Evolutionary conservation across 768 basidiomycete species (phyloP), one percentile per base, ranked within the genome.

Genomic region (Collybia mongolica): DNA sequence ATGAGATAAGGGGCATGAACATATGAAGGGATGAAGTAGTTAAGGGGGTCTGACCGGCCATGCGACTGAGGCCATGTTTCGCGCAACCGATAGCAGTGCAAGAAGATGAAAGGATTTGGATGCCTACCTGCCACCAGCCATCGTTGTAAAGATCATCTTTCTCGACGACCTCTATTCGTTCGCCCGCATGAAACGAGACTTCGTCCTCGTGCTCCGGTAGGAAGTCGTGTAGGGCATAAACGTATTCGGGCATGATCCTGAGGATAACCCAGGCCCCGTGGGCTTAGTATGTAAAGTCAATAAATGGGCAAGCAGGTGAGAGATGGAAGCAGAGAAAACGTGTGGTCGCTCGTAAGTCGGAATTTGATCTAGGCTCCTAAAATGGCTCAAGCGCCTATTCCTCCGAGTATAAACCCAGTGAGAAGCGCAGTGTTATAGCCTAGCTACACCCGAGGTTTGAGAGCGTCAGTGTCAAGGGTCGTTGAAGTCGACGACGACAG

Each of bases 131-230:
- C 93, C 93, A 98, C 97, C 97, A 98, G 15, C 96, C 97, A 67
- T 99, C 97, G 17, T 82, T 82, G 64, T 90, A 98, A 50, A 82
- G 69, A 56, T 98, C 97, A 63, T 98, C 97, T 70, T 83, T 91
- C 73, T 98, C 96, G 37, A 98, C 50, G 23, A 99, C 84, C 61
- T 91, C 86, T 58, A 98, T 92, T 49, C 81, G 75, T 57, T 98
- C 93, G 2, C 95, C 95, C 3, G 84, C 85, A 38, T 71, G 75
- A 65, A 98, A 97, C 1, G 83, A 60, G 35, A 98, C 80, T 70
- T 99, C 97, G 68, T 99, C 97, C 45, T 90, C 90, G 67, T 98
- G 83, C 72, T 99, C 94, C 2, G 97, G 95, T 3, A 70, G 60
- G 59, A 98, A 98, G 59, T 88, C 86, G 64, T 96, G 92, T 12